These are phyloP conservation scores for Pholiota molesta DNA, from an alignment of 768 basidiomycete species.

Conservation along the genomic window DNA sequence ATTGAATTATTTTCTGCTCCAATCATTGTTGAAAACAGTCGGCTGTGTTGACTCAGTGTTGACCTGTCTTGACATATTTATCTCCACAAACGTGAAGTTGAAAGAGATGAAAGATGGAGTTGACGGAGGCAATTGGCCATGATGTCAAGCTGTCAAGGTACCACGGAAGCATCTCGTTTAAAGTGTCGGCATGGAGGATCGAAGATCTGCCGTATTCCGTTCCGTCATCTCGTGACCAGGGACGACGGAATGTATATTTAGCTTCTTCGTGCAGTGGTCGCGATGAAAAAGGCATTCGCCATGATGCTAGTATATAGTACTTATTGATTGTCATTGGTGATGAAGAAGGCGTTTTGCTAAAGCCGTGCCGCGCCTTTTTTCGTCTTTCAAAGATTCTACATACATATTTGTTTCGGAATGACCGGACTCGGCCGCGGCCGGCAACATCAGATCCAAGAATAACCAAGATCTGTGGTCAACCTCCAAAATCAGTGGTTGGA, in stretches of 20 bases:
- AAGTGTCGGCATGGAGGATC: slow-evolving; percentile 2
- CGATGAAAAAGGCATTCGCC: too few species aligned
- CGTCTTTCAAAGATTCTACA: too few species aligned
- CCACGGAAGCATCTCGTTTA: not conserved
- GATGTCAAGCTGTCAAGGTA: not conserved
- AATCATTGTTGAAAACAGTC: not conserved
- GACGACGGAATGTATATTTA: not conserved
- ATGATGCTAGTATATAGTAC: too few species aligned
- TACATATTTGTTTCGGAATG: not conserved
- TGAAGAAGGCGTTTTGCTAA: too few species aligned
- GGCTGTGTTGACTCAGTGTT: too few species aligned
- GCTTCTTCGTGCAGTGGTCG: not conserved
- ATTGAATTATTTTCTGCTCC: not conserved
- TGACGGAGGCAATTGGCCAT: too few species aligned
- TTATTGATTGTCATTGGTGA: too few species aligned
- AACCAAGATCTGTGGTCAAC: not conserved
- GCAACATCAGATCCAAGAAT: not conserved
- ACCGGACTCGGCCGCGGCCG: not conserved
- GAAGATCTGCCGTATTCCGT: slow-evolving; percentile 1
- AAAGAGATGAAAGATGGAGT: too few species aligned
- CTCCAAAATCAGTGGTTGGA: too few species aligned
- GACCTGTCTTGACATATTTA: too few species aligned
- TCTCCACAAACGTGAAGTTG: too few species aligned
- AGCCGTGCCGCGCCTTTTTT: too few species aligned
- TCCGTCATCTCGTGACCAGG: not conserved